A percentile compares a stretch with the other conserved stretches of the same genome.
Evolutionary conservation across 2,329 filamentous ascomycete genomes (phyloP).

Genomic region (Fusarium armeniacum): DNA sequence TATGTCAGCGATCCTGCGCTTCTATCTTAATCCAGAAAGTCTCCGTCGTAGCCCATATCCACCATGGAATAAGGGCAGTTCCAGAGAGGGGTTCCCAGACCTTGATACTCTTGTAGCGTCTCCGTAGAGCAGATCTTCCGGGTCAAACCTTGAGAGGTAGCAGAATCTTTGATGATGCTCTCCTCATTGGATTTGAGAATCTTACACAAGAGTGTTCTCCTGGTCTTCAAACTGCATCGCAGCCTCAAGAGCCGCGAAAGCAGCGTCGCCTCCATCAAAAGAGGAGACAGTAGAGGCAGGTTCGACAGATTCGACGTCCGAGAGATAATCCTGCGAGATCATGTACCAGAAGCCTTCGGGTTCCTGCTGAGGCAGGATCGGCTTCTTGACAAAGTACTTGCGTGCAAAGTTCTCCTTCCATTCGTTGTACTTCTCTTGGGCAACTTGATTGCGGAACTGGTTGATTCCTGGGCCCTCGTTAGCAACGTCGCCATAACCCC

Average conservation of each 20-base stretch:
- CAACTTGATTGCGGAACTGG: background rate
- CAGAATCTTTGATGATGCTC: background rate
- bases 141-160: slow-evolving; percentile 5
- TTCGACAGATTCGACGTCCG: background rate
- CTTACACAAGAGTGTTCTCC: background rate
- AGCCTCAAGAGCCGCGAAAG: background rate
- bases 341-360: slow-evolving; percentile 9
- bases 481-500: background rate
- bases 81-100: slow-evolving; percentile 3
- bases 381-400: slow-evolving; percentile 12
- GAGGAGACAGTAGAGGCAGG: background rate
- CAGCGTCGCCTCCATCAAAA: background rate
- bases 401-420: slow-evolving; percentile 28
- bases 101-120: background rate
- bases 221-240: background rate
- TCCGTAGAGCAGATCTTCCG: slow-evolving; percentile 9
- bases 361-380: background rate
- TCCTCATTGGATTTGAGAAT: background rate
- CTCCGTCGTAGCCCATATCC: slow-evolving; percentile 8
- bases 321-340: background rate
- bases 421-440: slow-evolving; percentile 14
- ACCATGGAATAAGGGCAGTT: slow-evolving; percentile 4
- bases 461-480: background rate
- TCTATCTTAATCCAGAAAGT: slow-evolving; percentile 10
- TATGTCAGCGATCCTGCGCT: background rate